Conservation (phyloP, 2,329 filamentous ascomycete genomes). For the Alternaria angustiovoidea region DNA sequence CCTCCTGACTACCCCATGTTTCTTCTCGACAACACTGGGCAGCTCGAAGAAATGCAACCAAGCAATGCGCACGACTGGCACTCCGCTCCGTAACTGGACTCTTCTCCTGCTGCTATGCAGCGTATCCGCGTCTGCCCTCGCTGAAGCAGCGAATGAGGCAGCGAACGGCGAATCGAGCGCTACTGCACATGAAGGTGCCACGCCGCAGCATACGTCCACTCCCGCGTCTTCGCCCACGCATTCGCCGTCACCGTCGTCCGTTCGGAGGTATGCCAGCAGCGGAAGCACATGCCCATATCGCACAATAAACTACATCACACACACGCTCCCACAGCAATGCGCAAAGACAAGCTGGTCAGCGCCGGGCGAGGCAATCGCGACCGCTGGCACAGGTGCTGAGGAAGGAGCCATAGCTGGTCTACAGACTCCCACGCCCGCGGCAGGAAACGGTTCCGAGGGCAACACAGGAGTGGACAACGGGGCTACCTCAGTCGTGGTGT, state of each 20-base stretch:
- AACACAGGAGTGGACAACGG: conserved; percentile 9
- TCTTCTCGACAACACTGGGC: conserved; percentile 18
- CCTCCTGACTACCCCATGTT: conserved; percentile 23
- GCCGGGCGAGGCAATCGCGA: conserved; percentile 23
- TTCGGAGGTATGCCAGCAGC: conserved; percentile 36
- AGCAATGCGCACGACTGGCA: conserved; percentile 52
- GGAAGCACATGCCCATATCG: conserved; percentile 59
- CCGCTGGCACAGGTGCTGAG: conserved; percentile 20
- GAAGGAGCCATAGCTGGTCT: conserved; percentile 20
- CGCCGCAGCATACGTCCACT: conserved; percentile 24
- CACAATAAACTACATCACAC: conserved; percentile 84
- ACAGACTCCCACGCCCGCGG: conserved; percentile 20
- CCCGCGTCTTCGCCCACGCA: conserved; percentile 19
- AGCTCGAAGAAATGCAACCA: conserved; percentile 46
- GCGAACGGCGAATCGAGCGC: conserved; percentile 28
- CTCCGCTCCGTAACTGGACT: conserved; percentile 49
- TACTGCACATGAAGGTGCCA: conserved; percentile 36
- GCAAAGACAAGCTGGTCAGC: conserved; percentile 67
- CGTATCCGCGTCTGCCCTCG: conserved; percentile 34
- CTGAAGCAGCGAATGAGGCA: conserved; percentile 46
- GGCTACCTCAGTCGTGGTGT: conserved; percentile 1
- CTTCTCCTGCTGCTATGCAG: conserved; percentile 46
- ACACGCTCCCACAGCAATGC: conserved; percentile 79
- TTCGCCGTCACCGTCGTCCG: conserved; percentile 2
- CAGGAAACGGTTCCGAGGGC: conserved; percentile 17